Percentiles rank a stretch among this genome's conserved stretches.
Evolutionary conservation across 2,329 filamentous ascomycete species (phyloP).

Genomic region (Exophiala viscosa): DNA sequence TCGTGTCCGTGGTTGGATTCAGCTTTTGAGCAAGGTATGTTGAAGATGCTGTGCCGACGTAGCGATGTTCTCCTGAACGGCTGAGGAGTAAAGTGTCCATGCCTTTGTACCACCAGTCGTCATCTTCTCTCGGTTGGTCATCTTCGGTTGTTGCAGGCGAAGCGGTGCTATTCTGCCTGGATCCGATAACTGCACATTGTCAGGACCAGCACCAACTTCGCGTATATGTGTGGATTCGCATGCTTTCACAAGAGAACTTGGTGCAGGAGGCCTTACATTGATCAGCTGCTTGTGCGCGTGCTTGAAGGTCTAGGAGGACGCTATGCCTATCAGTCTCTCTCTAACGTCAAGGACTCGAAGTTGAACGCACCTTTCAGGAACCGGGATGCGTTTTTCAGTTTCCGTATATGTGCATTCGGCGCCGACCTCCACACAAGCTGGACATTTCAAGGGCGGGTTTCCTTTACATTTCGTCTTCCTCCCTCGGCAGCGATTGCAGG

Average conservation of each 20-base stretch:
- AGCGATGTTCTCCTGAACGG: slow-evolving; percentile 37
- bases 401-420: slow-evolving; percentile 36
- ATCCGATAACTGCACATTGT: slow-evolving; percentile 1
- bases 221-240: neutral
- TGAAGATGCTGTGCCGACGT: slow-evolving; percentile 35
- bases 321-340: slow-evolving; percentile 19
- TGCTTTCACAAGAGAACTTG: neutral
- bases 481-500: slow-evolving; percentile 37
- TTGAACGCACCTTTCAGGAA: slow-evolving; percentile 34
- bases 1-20: slow-evolving; percentile 32
- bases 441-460: slow-evolving; percentile 35
- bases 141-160: slow-evolving; percentile 24
- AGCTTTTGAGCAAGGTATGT: slow-evolving; percentile 36
- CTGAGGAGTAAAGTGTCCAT: slow-evolving; percentile 36
- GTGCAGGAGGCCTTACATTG: slow-evolving; percentile 16
- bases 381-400: slow-evolving; percentile 35
- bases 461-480: slow-evolving; percentile 38
- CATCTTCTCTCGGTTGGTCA: slow-evolving; percentile 31
- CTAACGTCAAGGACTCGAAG: neutral
- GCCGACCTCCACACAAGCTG: slow-evolving; percentile 34
- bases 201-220: neutral
- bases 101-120: slow-evolving; percentile 41
- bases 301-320: slow-evolving; percentile 35
- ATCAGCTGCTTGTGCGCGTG: slow-evolving; percentile 29
- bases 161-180: slow-evolving; percentile 6